A percentile compares a stretch with the other conserved stretches of the same genome.
These are phyloP conservation scores for Albatrellus sp. DNA, from an alignment of 1,284 basidiomycete species.

Conservation along the genomic window DNA sequence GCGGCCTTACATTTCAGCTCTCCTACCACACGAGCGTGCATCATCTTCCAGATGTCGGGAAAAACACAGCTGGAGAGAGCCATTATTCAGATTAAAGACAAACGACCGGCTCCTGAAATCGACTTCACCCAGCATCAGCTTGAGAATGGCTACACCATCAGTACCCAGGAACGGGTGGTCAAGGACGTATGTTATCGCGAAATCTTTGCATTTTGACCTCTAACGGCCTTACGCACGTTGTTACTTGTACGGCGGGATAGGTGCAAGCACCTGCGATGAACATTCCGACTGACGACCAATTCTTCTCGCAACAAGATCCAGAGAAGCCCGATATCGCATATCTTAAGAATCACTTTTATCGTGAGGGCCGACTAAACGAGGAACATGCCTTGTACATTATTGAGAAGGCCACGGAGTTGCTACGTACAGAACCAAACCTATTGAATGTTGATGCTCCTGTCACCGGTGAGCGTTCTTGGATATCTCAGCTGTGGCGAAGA, in stretches of 20 bases:
- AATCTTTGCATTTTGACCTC: too few relatives aligned
- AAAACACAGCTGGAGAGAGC: conserved; percentile 51
- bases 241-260: conserved; percentile 24
- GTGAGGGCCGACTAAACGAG: conserved; percentile 86
- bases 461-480: conserved; percentile 46
- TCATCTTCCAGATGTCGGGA: background rate
- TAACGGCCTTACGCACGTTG: too few relatives aligned
- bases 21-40: background rate
- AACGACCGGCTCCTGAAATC: conserved; percentile 51
- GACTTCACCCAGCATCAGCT: conserved; percentile 86
- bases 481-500: background rate
- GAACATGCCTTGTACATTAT: conserved; percentile 86
- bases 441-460: conserved; percentile 89
- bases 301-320: conserved; percentile 76
- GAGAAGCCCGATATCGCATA: conserved; percentile 93
- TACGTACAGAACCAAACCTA: conserved; percentile 74
- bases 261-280: conserved; percentile 93
- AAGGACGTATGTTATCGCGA: conserved; percentile 54
- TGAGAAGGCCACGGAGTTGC: conserved; percentile 64
- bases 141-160: conserved; percentile 70
- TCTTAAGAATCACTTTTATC: conserved; percentile 98
- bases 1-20: background rate
- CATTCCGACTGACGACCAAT: conserved; percentile 86
- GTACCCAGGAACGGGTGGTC: conserved; percentile 76
- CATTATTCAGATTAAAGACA: conserved; percentile 62